A percentile compares a stretch with the other conserved stretches of the same genome.
phyloP scores from a whole-genome alignment of 768 basidiomycete genomes.

The Hygrocybe punicea region DNA sequence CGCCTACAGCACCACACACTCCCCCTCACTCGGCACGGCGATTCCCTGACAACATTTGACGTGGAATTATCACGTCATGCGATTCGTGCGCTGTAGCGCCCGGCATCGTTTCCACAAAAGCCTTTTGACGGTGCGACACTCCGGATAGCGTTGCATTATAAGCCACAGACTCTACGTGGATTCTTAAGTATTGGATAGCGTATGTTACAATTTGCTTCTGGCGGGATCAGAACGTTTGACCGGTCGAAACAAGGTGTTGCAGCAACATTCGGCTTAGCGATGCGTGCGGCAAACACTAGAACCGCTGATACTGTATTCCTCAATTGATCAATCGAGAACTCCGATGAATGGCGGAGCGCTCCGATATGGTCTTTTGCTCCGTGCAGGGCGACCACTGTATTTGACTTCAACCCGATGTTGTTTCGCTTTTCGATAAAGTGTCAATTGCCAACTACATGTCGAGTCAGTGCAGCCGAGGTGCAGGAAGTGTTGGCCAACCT shows the following conservation, averaged over 20 bases:
- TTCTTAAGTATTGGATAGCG: no score
- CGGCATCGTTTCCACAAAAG: no score
- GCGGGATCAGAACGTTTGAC: no score
- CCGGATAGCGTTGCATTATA: no score
- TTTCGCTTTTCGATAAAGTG: conserved; percentile 60
- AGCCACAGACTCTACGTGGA: no score
- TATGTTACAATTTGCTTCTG: no score
- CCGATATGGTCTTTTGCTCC: conserved; percentile 44
- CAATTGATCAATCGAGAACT: conserved; percentile 55
- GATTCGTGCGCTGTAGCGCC: no score
- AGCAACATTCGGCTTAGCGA: background rate
- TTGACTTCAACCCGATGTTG: conserved; percentile 63
- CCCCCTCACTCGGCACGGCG: no score
- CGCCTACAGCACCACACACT: no score
- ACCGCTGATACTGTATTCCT: background rate
- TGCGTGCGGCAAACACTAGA: background rate
- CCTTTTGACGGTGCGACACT: no score
- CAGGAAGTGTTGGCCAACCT: conserved; percentile 42
- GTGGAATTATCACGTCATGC: no score
- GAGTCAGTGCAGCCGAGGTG: conserved; percentile 6
- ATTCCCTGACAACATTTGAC: no score
- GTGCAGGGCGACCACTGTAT: conserved; percentile 62
- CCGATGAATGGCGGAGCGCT: conserved; percentile 66
- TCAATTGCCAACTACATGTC: conserved; percentile 58
- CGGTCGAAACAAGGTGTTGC: background rate